These are phyloP conservation scores for Nicotiana tomentosiformis DNA, from an alignment of 257 asterid genomes.

Conservation along the genomic window DNA sequence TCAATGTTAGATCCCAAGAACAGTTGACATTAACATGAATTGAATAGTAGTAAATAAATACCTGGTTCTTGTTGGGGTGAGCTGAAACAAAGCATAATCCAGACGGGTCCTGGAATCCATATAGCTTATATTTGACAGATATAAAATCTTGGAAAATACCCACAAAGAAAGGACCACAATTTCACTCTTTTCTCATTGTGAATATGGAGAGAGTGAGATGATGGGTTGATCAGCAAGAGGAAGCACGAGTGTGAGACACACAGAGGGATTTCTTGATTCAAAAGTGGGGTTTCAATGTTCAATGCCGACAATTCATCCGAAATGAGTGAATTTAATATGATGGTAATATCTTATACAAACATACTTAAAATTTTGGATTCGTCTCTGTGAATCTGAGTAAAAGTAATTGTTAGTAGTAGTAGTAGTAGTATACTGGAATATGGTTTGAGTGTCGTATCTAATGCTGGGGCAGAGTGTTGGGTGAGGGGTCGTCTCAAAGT, in stretches of 20 bases:
- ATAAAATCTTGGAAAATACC: conserved; percentile 3
- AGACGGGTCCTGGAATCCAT: conserved; percentile 62
- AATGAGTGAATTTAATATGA: background rate
- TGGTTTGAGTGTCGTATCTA: conserved; percentile 1
- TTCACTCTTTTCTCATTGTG: background rate
- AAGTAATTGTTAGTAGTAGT: background rate
- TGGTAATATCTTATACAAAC: background rate
- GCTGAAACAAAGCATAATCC: conserved; percentile 69
- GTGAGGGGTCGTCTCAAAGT: conserved; percentile 35
- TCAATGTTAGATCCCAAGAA: background rate
- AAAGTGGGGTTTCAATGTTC: conserved; percentile 28
- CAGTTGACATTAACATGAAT: background rate
- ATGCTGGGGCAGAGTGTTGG: conserved; percentile 14
- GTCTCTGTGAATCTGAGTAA: background rate
- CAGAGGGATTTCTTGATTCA: conserved; percentile 18
- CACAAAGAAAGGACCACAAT: background rate
- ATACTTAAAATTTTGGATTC: background rate
- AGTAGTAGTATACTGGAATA: background rate
- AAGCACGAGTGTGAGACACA: background rate
- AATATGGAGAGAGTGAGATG: background rate
- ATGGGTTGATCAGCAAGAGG: too few relatives aligned
- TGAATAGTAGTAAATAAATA: conserved; percentile 4
- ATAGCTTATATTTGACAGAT: background rate
- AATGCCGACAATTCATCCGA: conserved; percentile 42
- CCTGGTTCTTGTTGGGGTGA: conserved; percentile 91